Base-by-base conservation (phyloP, 2,329 filamentous ascomycete species). In the Dactylellina haptotyla region DNA sequence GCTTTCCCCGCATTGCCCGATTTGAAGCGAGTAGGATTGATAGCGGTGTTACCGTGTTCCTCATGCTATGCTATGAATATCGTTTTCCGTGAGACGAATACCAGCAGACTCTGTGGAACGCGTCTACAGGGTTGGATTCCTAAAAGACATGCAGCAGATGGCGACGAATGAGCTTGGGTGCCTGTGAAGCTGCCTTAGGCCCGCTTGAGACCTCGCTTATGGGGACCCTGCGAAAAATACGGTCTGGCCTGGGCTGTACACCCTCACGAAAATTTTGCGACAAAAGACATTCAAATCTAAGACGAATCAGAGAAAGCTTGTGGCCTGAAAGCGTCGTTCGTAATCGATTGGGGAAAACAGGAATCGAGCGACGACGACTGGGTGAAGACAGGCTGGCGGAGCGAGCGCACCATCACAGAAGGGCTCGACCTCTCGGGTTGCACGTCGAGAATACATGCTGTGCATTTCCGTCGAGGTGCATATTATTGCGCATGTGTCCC, bases 381-480 rank as follows among this genome's bases (percentile, higher is more conserved):
- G 28, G 30, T 28, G 25, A 63, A 18, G 45, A 37, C 26, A 56
- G 41, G 23, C 25, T 39, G 46, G 37, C 28, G 30, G 37, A 32
- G 30, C 20, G 41, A 12, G 8, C 14, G 4, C 25, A 26, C 37
- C 45, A 46, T 50, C 61, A 16, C n/a, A n/a, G n/a, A n/a, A n/a
- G n/a, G n/a, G n/a, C n/a, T n/a, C n/a, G 61, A 57, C 45, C 34
- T 73, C 32, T 66, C 59, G 30, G 46, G 59, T 73, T 39, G 61
- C 61, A 65, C 28, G 25, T 61, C 39, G 53, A 61, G 46, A 45
- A 26, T 43, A 43, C 25, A 59, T 58, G 37, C 37, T 66, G 61
- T 62, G 61, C 69, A 65, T 73, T 73, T 61, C 69, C 69, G 69
- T 73, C 69, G 18, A 62, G 51, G 54, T 62, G 69, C 69, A 73